These are phyloP conservation scores for Talaromyces albobiverticillius DNA, from an alignment of 2,329 filamentous ascomycete species.

Conservation along the genomic window DNA sequence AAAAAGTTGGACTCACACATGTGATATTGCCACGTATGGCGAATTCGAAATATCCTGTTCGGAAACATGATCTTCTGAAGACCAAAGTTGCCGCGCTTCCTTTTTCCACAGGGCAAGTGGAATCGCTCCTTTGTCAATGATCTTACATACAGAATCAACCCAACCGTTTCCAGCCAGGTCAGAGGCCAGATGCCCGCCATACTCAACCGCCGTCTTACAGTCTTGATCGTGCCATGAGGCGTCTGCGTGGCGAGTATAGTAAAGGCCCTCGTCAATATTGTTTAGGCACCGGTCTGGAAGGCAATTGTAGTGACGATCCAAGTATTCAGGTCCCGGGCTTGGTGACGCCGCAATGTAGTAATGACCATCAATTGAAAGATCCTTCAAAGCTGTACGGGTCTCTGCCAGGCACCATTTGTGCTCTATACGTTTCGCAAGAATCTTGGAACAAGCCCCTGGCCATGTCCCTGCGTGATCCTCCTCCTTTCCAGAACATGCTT, in stretches of 20 bases:
- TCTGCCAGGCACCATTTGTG: conserved; percentile 17
- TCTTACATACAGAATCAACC: conserved; percentile 14
- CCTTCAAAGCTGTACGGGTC: conserved; percentile 13
- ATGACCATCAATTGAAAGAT: conserved; percentile 17
- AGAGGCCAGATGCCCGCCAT: conserved; percentile 14
- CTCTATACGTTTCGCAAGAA: conserved; percentile 11
- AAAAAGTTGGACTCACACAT: conserved; percentile 18
- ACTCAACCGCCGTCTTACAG: conserved; percentile 7
- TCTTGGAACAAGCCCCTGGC: conserved; percentile 12
- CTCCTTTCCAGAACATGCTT: background rate
- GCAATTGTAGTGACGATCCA: conserved; percentile 17
- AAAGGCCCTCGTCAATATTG: conserved; percentile 13
- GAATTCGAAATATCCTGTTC: too few species aligned
- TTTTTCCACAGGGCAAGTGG: conserved; percentile 18
- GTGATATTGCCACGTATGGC: conserved; percentile 22
- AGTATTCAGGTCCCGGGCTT: conserved; percentile 5
- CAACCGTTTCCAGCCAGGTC: conserved; percentile 16
- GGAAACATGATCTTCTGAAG: conserved; percentile 14
- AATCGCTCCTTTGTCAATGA: conserved; percentile 15
- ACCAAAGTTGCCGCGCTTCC: conserved; percentile 12
- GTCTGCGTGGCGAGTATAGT: conserved; percentile 10
- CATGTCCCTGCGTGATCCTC: background rate
- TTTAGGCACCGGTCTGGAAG: conserved; percentile 13
- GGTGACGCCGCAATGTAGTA: conserved; percentile 17
- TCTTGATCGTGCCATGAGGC: conserved; percentile 6